These are phyloP conservation scores for Penicillium salamii DNA, from an alignment of 495 filamentous ascomycete genomes.

Conservation along the genomic window DNA sequence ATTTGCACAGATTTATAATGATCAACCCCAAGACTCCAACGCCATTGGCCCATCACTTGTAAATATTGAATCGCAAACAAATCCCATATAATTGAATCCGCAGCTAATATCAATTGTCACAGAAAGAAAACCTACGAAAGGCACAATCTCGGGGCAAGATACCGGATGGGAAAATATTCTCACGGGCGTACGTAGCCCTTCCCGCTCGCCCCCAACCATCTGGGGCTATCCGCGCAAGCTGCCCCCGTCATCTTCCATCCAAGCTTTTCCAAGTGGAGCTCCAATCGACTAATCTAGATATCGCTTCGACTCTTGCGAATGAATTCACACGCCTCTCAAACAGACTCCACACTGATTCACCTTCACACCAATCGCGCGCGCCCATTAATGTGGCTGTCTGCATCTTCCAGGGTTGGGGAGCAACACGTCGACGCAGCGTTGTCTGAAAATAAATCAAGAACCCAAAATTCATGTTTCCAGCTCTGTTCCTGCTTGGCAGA, in stretches of 20 bases:
- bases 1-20: too few species aligned
- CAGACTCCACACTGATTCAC: conserved; percentile 2
- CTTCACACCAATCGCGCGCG: conserved; percentile 10
- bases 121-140: background rate
- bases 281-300: conserved; percentile 1
- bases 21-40: background rate
- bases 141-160: background rate
- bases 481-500: background rate
- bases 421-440: conserved; percentile 8
- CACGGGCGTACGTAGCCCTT: conserved; percentile 14
- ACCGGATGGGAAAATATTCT: conserved; percentile 1
- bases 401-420: conserved; percentile 8
- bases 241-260: conserved; percentile 21
- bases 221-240: conserved; percentile 23
- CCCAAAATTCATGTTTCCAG: conserved; percentile 4
- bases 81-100: background rate
- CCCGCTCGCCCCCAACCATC: conserved; percentile 14
- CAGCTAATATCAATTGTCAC: background rate
- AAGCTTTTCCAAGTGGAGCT: conserved; percentile 2
- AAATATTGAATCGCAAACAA: background rate
- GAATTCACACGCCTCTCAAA: too few species aligned
- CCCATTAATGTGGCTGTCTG: background rate
- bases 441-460: conserved; percentile 8
- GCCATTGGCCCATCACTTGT: background rate
- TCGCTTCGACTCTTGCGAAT: background rate